Percentiles rank a stretch among this genome's conserved stretches.
phyloP scores from a whole-genome alignment of 2,329 filamentous ascomycete species.

The Penicillium sp. region DNA sequence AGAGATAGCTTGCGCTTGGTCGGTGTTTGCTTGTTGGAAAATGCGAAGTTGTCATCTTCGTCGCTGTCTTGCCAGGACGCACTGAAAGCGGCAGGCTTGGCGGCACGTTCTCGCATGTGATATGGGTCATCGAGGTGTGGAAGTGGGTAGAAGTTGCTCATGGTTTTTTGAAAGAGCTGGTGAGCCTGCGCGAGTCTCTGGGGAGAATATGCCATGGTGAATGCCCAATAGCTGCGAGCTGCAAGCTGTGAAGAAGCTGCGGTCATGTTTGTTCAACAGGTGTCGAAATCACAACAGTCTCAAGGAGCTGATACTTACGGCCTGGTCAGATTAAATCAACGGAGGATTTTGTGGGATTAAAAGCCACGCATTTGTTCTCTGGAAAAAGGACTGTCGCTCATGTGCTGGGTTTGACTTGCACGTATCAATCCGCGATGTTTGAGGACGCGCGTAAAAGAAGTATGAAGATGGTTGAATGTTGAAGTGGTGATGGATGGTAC shows the following conservation, averaged over 20 bases:
- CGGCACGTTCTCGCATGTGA: not conserved
- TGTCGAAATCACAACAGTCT: not conserved
- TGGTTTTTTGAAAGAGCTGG: not conserved
- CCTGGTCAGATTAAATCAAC: not conserved
- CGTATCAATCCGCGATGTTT: not conserved
- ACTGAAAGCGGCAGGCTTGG: not conserved
- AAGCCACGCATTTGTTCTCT: not conserved
- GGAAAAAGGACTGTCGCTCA: not conserved
- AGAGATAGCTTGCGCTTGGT: constrained; percentile 4
- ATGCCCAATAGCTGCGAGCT: not conserved
- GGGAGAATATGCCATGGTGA: not conserved
- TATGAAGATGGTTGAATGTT: not conserved
- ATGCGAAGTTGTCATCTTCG: constrained; percentile 38
- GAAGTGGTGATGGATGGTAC: not conserved
- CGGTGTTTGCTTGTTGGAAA: constrained; percentile 6
- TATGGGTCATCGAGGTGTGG: not conserved
- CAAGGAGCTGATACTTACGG: not conserved
- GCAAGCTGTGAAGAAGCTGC: not conserved
- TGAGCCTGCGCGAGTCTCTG: not conserved
- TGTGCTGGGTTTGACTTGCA: not conserved
- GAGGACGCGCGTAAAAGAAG: not conserved
- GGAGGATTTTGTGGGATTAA: not conserved
- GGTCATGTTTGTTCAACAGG: not conserved
- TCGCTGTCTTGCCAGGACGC: constrained; percentile 31
- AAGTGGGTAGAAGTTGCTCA: not conserved